These are phyloP conservation scores for Pythium chondricola DNA, from an alignment of 352 stramenopile genomes.

Conservation along the genomic window DNA sequence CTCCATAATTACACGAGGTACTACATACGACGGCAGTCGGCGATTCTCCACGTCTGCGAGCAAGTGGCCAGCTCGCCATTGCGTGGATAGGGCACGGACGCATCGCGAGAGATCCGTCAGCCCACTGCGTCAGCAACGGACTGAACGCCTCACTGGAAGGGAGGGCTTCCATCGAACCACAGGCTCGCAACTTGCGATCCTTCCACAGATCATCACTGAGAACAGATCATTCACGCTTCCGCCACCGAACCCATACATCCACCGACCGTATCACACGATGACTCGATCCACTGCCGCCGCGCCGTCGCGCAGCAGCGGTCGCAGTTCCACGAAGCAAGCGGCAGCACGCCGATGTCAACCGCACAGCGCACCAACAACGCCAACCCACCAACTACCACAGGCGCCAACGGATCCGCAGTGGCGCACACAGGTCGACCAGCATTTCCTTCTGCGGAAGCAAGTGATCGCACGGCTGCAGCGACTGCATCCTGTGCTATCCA, in stretches of 20 bases:
- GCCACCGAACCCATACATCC: background rate
- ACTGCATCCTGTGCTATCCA: slow-evolving; percentile 25
- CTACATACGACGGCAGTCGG: too few species aligned
- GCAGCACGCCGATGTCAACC: background rate
- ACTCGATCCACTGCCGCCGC: background rate
- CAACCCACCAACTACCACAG: background rate
- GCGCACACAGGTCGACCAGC: slow-evolving; percentile 15
- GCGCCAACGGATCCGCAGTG: background rate
- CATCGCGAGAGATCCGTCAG: too few species aligned
- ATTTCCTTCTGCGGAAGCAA: slow-evolving; percentile 37
- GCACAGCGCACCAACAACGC: background rate
- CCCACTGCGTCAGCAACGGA: too few species aligned
- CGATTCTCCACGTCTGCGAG: too few species aligned
- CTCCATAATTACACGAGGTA: too few species aligned
- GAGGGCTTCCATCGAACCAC: too few species aligned
- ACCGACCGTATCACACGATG: background rate
- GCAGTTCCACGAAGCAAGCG: background rate
- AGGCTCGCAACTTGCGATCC: too few species aligned
- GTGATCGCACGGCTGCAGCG: slow-evolving; percentile 41
- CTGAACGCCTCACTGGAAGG: too few species aligned
- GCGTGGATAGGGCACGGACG: too few species aligned
- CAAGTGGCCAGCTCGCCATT: too few species aligned
- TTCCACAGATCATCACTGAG: too few species aligned
- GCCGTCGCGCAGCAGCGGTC: background rate
- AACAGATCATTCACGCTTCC: too few species aligned